Percentiles rank a stretch among this genome's conserved stretches.
These are phyloP conservation scores for Mortierella sp. DNA, from an alignment of 371 early-diverging fungal species.

Conservation along the genomic window DNA sequence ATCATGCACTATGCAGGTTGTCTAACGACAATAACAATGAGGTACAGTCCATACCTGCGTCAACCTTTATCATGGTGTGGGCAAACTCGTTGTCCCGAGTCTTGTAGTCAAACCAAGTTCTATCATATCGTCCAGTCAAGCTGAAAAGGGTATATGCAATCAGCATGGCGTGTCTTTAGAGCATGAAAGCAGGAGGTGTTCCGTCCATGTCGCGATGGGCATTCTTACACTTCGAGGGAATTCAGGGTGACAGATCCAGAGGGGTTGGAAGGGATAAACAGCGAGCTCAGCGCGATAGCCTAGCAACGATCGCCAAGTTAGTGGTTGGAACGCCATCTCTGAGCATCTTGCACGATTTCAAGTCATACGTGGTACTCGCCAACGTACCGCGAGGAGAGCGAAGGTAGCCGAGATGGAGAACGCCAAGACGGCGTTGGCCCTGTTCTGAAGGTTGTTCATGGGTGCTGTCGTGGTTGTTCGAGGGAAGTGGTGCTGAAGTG, in stretches of 20 bases:
- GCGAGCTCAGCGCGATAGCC: slow-evolving; percentile 57
- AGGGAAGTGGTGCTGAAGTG: background rate
- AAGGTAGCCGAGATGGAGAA: slow-evolving; percentile 74
- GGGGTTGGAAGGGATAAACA: slow-evolving; percentile 47
- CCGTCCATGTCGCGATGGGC: background rate
- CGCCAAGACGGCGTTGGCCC: slow-evolving; percentile 75
- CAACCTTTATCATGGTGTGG: slow-evolving; percentile 74
- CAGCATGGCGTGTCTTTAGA: background rate
- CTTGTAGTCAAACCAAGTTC: slow-evolving; percentile 72
- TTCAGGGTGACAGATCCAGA: slow-evolving; percentile 59
- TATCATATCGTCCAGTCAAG: slow-evolving; percentile 67
- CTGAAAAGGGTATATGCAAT: slow-evolving; percentile 47
- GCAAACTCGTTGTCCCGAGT: slow-evolving; percentile 75
- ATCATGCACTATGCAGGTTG: too few species aligned
- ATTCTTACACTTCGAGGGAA: slow-evolving; percentile 65
- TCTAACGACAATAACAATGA: background rate
- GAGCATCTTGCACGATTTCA: background rate
- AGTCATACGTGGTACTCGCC: background rate
- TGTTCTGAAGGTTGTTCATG: slow-evolving; percentile 70
- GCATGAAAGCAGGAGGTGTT: background rate
- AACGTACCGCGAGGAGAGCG: slow-evolving; percentile 62
- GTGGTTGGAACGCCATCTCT: slow-evolving; percentile 37
- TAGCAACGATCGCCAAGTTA: slow-evolving; percentile 28
- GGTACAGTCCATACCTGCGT: slow-evolving; percentile 70
- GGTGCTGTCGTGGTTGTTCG: background rate